Percentiles rank a stretch among this genome's conserved stretches.
Evolutionary conservation across 345 rosid species (phyloP).

Genomic region (Leavenworthia alabamica): DNA sequence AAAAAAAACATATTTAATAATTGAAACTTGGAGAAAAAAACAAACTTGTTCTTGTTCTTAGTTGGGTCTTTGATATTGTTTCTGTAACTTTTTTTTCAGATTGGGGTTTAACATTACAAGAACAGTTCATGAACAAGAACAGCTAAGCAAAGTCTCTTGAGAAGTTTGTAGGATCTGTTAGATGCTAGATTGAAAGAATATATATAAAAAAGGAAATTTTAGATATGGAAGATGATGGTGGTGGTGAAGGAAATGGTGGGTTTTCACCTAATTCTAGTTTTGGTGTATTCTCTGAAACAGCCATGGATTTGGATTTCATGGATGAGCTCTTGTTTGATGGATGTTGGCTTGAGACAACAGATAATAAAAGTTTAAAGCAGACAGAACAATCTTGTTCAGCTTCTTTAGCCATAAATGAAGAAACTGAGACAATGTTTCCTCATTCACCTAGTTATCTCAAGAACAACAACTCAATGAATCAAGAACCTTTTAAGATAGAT

Average conservation of each 20-base stretch:
- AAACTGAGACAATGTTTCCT: conserved; percentile 21
- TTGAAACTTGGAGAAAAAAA: not conserved
- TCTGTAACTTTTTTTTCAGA: conserved; percentile 18
- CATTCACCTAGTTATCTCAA: conserved; percentile 11
- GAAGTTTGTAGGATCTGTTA: conserved; percentile 25
- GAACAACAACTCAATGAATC: conserved; percentile 24
- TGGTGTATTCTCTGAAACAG: conserved; percentile 40
- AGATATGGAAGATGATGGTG: conserved; percentile 49
- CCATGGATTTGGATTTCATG: conserved; percentile 86
- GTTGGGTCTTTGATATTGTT: not conserved
- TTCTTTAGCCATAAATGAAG: conserved; percentile 28
- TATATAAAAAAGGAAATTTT: not conserved
- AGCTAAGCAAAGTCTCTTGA: conserved; percentile 5
- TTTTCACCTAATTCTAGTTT: conserved; percentile 39
- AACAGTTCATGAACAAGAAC: conserved; percentile 36
- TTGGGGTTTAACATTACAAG: conserved; percentile 39
- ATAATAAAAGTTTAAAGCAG: conserved; percentile 37
- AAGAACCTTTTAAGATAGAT: conserved; percentile 12
- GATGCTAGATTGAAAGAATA: conserved; percentile 33
- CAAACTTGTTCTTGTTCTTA: not conserved
- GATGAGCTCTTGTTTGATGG: conserved; percentile 79
- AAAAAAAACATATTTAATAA: not conserved
- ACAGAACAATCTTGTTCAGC: conserved; percentile 29
- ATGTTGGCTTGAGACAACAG: conserved; percentile 68
- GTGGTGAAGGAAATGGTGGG: conserved; percentile 28